Base-by-base conservation (phyloP, 495 filamentous ascomycete species). In the Penicillium soppii region DNA sequence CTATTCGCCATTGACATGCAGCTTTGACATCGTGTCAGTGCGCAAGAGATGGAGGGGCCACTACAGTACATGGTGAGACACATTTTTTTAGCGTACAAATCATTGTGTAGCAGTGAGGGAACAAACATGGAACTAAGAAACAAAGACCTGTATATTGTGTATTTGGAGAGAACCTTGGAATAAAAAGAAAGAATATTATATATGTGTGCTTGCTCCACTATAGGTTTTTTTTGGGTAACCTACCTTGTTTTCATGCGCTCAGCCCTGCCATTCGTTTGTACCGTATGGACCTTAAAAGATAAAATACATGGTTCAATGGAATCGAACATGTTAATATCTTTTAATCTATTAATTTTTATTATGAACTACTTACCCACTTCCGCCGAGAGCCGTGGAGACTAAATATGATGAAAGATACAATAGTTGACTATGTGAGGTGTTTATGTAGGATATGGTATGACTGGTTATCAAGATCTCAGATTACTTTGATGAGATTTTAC, bases 1-100 rank as follows among this genome's bases (percentile, higher is more conserved):
- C 20, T 5, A 46, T 46, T 46, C 43, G 43, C 30, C 20, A 19
- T 21, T 9, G 19, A 33, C 15, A 35, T 46, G 43, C 43, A 33
- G 43, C 15, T 17, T 27, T 16, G 23, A 27, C 32, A 35, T 43
- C 40, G 40, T 47, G 57, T 63, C 60, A 60, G 50, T 60, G 60
- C 60, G 57, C 60, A 50, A 30, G 42, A 56, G 42, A 52, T 56
- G 51, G 58, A 54, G 55, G 53, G 58, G 61, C 46, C 36, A 10
- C 33, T 41, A 17, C 60, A 30, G 20, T 43, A 15, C 41, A 42
- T 46, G 21, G 43, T 46, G 43, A 46, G 30, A 46, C 43, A 35
- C n/a, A n/a, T 9, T 32, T 19, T 26, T 36, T 54, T 39, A 27
- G 44, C 40, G 29, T 29, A 39, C 22, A 22, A 39, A 37, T 17